Conservation (phyloP, 345 rosid genomes). For the Acer saccharum region DNA sequence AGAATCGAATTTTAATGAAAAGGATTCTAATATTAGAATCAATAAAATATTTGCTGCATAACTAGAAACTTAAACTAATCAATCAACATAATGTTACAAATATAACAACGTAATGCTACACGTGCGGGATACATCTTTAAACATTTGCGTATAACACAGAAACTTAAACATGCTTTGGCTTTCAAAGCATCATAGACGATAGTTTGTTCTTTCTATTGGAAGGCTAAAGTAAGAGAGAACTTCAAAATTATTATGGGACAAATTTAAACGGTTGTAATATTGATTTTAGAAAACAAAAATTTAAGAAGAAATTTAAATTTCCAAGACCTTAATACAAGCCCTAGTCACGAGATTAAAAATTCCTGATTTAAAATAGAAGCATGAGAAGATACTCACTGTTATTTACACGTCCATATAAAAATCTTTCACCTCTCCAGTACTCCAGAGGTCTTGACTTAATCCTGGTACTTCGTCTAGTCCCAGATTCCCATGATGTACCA, state of each 20-base stretch:
- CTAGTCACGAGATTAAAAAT: neutral
- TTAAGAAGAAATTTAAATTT: neutral
- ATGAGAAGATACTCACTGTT: constrained; percentile 56
- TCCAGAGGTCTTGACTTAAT: constrained; percentile 87
- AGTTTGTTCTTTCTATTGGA: neutral
- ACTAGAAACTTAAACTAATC: neutral
- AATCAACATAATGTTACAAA: neutral
- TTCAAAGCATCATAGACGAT: neutral
- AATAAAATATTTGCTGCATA: neutral
- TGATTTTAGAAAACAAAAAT: neutral
- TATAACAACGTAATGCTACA: neutral
- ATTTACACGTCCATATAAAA: constrained; percentile 86
- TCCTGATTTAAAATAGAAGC: neutral
- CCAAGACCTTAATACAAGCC: neutral
- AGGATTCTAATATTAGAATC: neutral
- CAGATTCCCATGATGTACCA: constrained; percentile 65
- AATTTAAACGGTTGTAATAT: neutral
- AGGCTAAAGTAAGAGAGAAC: neutral
- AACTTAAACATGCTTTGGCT: neutral
- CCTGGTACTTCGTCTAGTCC: constrained; percentile 85
- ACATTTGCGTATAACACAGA: neutral
- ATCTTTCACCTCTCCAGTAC: constrained; percentile 96
- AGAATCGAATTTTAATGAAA: too few relatives aligned
- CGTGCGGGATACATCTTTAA: neutral
- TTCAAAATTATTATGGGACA: neutral